Conservation (phyloP, 768 basidiomycete genomes). For the Sarcomyxa edulis region DNA sequence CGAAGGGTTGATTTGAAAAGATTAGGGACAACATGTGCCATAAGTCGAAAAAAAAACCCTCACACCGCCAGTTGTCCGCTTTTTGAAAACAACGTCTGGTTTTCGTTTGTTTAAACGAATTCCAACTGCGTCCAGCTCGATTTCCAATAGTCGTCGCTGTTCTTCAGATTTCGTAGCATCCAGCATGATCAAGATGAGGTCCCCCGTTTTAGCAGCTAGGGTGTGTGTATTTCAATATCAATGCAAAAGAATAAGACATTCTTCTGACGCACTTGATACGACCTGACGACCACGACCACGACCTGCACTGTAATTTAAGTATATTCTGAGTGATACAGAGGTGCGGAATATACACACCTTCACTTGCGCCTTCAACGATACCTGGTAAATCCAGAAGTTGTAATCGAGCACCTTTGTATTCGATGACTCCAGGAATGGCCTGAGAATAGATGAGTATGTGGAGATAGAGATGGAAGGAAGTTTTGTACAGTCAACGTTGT, state of each 20-base stretch:
- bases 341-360: constrained; percentile 33
- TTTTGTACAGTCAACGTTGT: constrained; percentile 76
- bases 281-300: constrained; percentile 95
- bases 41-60: too few species aligned
- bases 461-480: neutral
- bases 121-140: constrained; percentile 94
- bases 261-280: constrained; percentile 66
- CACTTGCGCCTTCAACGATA: constrained; percentile 91
- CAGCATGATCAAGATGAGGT: constrained; percentile 90
- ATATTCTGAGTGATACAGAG: neutral
- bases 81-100: constrained; percentile 95
- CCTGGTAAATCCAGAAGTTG: constrained; percentile 95
- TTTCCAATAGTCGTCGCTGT: constrained; percentile 81
- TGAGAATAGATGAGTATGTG: constrained; percentile 22
- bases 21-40: too few species aligned
- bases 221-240: neutral
- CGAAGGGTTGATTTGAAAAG: too few species aligned
- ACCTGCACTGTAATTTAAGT: constrained; percentile 29
- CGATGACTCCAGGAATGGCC: constrained; percentile 97
- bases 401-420: constrained; percentile 88
- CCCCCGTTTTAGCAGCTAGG: constrained; percentile 80
- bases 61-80: constrained; percentile 88
- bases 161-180: constrained; percentile 93
- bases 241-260: neutral
- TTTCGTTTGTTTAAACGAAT: constrained; percentile 87